phyloP scores from a whole-genome alignment of 495 filamentous ascomycete species.

The Rhizodiscina lignyota region DNA sequence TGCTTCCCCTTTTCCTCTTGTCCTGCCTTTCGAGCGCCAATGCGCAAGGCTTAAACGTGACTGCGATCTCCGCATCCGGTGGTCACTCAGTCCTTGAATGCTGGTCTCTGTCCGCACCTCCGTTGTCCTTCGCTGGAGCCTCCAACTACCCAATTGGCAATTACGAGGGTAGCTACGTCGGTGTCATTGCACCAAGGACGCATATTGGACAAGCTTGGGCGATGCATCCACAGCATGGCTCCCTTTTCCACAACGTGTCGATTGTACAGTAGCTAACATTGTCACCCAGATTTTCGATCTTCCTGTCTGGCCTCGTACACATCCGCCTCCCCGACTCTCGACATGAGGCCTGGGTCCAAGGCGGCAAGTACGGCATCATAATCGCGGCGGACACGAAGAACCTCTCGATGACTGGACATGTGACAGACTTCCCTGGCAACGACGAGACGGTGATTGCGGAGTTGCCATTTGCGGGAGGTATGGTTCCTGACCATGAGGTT shows the following conservation, averaged over 20 bases:
- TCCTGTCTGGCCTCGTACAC: neutral
- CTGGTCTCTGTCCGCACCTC: neutral
- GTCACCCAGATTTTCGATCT: neutral
- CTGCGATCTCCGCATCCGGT: neutral
- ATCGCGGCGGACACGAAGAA: conserved; percentile 31
- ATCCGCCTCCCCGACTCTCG: conserved; percentile 27
- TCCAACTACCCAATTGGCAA: neutral
- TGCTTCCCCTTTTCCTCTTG: neutral
- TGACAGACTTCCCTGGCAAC: conserved; percentile 28
- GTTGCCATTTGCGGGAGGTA: conserved; percentile 22
- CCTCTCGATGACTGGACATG: conserved; percentile 31
- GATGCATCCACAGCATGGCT: neutral
- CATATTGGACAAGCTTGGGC: neutral
- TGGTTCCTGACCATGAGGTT: conserved; percentile 1
- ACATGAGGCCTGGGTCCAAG: conserved; percentile 22
- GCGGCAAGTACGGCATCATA: conserved; percentile 30
- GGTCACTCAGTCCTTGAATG: neutral
- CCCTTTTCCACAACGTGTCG: no score
- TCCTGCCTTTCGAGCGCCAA: neutral
- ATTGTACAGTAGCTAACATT: no score
- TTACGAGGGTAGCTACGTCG: neutral
- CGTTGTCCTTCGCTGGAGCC: neutral
- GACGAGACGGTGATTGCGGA: conserved; percentile 24
- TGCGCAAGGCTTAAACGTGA: neutral
- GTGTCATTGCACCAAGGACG: neutral